Evolutionary conservation across 768 basidiomycete species (phyloP).

Genomic region (Baorangia bicolor): DNA sequence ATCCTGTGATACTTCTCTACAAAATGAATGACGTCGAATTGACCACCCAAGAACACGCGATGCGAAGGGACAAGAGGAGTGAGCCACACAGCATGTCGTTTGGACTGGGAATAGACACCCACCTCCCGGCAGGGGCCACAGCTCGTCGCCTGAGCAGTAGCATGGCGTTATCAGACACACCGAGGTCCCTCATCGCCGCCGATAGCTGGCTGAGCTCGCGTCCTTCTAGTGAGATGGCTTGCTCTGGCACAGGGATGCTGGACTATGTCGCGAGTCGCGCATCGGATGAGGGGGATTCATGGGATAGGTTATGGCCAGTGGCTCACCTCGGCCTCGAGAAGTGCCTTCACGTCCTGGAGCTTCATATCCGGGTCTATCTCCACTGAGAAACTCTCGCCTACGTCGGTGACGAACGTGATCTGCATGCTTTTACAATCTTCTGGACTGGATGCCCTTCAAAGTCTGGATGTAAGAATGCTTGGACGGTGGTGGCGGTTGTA

Average conservation of each 20-base stretch:
- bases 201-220: constrained; percentile 65
- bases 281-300: not conserved
- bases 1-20: constrained; percentile 72
- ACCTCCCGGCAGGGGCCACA: constrained; percentile 43
- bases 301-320: not conserved
- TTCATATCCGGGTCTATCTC: constrained; percentile 92
- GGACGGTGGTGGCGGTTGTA: not conserved
- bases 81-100: not conserved
- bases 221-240: constrained; percentile 67
- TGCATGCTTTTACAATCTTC: constrained; percentile 47
- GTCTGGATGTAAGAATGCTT: not conserved
- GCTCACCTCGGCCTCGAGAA: constrained; percentile 93
- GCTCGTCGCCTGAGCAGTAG: constrained; percentile 67
- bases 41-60: not conserved
- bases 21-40: not conserved
- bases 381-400: constrained; percentile 60
- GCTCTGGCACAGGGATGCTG: constrained; percentile 67
- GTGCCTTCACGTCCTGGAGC: constrained; percentile 88
- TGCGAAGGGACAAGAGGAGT: not conserved
- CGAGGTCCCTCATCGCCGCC: constrained; percentile 65
- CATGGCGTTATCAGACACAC: constrained; percentile 61
- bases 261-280: constrained; percentile 47
- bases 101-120: not conserved
- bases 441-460: not conserved
- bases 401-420: constrained; percentile 69